These are phyloP conservation scores for Starmerella asiatica DNA, from an alignment of 805 yeast genomes.

Conservation along the genomic window DNA sequence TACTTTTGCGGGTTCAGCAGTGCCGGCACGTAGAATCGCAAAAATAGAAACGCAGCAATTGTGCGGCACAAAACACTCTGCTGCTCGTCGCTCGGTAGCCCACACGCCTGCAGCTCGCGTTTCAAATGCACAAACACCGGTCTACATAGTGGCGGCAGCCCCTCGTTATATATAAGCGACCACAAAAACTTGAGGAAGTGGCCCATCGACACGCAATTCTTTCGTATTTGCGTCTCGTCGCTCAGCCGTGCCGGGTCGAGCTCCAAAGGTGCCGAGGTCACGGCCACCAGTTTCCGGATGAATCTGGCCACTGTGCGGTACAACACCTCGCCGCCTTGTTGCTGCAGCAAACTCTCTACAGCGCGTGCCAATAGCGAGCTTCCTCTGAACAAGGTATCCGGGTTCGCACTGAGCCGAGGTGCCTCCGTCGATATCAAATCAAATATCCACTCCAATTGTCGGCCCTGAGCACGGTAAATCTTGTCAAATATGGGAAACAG, in stretches of 20 bases:
- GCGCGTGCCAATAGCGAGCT: constrained; percentile 72
- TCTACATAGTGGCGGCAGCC: constrained; percentile 20
- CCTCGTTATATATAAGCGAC: constrained; percentile 16
- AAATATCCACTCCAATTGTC: constrained; percentile 61
- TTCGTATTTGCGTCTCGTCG: constrained; percentile 29
- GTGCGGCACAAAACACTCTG: constrained; percentile 44
- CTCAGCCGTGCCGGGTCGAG: constrained; percentile 59
- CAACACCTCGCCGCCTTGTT: constrained; percentile 69
- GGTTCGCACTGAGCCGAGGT: constrained; percentile 11
- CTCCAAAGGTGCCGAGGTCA: constrained; percentile 46
- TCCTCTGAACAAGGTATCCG: constrained; percentile 68
- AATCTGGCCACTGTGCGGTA: constrained; percentile 61
- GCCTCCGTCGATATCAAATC: constrained; percentile 58
- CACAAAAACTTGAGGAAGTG: constrained; percentile 27
- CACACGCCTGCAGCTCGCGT: constrained; percentile 7
- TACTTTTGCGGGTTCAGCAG: constrained; percentile 79
- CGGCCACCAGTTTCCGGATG: constrained; percentile 39
- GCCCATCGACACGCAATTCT: constrained; percentile 38
- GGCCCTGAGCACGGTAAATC: constrained; percentile 55
- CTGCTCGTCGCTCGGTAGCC: background rate
- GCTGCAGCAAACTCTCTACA: constrained; percentile 58
- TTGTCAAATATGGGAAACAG: constrained; percentile 40
- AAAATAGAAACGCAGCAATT: constrained; percentile 67
- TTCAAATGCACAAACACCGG: constrained; percentile 16
- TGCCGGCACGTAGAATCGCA: constrained; percentile 83